Evolutionary conservation across 768 basidiomycete species (phyloP), one percentile per base, ranked within the genome.

Genomic region (Boletus subparvulus): DNA sequence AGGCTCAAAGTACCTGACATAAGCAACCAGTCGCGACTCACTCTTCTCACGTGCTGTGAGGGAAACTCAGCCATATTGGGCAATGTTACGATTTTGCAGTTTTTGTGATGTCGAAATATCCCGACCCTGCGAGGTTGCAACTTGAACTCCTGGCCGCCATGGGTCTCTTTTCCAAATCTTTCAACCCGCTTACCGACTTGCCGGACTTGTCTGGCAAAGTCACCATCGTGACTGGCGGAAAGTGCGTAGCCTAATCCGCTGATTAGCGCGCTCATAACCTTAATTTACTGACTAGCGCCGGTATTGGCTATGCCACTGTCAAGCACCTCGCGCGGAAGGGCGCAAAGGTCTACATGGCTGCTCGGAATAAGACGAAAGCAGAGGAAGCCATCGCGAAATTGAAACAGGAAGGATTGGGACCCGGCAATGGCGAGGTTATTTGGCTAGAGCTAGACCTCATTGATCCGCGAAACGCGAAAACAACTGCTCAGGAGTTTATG

Each of bases 271-370:
- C 11, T 11, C 13, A 8, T 35, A 5, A 6, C 32, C 10, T 32
- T 11, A 36, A 26, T 8, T 17, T 35, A 17, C 4, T n/a, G 13
- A n/a, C n/a, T 36, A 82, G 80, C 45, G 63, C 74, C 0, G 80
- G 83, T 1, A 74, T 83, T 16, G 84, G 85, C 0, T 79, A 76
- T 59, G 74, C 74, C 0, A 84, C 80, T 0, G 76, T 83, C 19
- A 74, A 76, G 50, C 77, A 79, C 58, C 78, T 87, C 19, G 82
- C 78, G 0, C 73, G 75, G 8, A 74, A 70, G 9, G 83, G 84
- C 16, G 83, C 84, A 6, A 85, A 81, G 61, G 81, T 86, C 7
- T 85, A 85, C 60, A 75, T 87, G 58, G 81, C 77, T 0, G 79
- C 82, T 8, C 77, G 84, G 17, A 77, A 73, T 58, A 78, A 80